Base-by-base conservation (phyloP, 225 moss, liverwort and hornwort species). In the Ulota crispa region DNA sequence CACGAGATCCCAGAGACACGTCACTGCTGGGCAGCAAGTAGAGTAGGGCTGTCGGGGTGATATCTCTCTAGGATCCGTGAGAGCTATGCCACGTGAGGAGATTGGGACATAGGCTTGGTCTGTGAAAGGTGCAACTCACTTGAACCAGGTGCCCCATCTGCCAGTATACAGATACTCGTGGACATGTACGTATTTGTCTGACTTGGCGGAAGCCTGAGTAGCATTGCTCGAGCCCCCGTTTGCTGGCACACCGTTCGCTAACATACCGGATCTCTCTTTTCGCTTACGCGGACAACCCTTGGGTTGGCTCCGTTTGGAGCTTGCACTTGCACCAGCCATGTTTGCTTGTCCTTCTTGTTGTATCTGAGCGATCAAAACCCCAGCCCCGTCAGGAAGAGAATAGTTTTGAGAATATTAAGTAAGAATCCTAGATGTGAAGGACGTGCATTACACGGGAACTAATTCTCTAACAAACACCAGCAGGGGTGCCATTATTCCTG, bases 61-160 rank as follows among this genome's bases (percentile, higher is more conserved):
- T 24, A 24, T 47, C 9, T 36, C 24, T 36, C 3, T 37, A 34
- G 10, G 55, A 23, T 57, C 57, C 9, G n/a, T 57, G 57, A 3
- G 20, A 34, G 65, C 37, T 37, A 10, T 4, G 45, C 45, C 45
- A 66, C 4, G 8, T 36, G 16, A 36, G 2, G 30, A 21, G 20
- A 47, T 1, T 23, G 15, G 32, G 31, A 6, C 16, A 18, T n/a
- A 34, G 34, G 47, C 16, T n/a, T 9, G 9, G 15, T 32, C 9
- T n/a, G 14, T 32, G 34, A 12, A 24, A 64, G 50, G 18, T 50
- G 28, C 9, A 42, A 78, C 78, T 78, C 28, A 78, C 78, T 78
- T 68, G 26, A 78, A 78, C 78, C 78, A 78, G 41, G 68, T 21
- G 28, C 78, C 78, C 78, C 78, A 78, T 78, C 68, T 78, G 56